Conservation (phyloP, 225 moss, liverwort and hornwort genomes). For the Sphagnum contortum region DNA sequence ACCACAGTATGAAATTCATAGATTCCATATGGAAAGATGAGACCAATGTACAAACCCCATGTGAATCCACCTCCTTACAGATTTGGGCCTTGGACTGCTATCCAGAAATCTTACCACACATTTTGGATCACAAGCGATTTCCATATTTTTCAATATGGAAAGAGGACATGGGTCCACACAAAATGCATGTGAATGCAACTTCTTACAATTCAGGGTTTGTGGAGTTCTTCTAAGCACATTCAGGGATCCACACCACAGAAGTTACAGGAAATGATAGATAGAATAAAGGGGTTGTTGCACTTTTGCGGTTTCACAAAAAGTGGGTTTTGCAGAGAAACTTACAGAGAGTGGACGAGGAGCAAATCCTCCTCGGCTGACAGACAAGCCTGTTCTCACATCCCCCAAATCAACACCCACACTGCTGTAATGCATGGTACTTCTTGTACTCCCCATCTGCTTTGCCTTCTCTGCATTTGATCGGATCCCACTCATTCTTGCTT, state of each 20-base stretch:
- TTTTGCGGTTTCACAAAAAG: too few species aligned
- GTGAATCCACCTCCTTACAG: too few species aligned
- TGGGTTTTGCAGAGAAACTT: slow-evolving; percentile 5
- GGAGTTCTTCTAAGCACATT: neutral
- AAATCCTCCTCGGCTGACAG: slow-evolving; percentile 73
- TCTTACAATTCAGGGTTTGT: neutral
- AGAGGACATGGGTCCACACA: too few species aligned
- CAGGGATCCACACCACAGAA: neutral
- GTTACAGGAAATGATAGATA: neutral
- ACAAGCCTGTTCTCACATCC: slow-evolving; percentile 77
- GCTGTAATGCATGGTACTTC: slow-evolving; percentile 31
- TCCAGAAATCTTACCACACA: too few species aligned
- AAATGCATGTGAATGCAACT: too few species aligned
- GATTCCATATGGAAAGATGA: neutral
- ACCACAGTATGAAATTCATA: neutral
- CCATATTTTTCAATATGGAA: too few species aligned
- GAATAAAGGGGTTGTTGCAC: too few species aligned
- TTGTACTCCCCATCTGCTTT: slow-evolving; percentile 19
- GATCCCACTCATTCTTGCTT: slow-evolving; percentile 35
- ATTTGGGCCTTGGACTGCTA: too few species aligned
- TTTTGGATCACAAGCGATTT: too few species aligned
- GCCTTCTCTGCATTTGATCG: slow-evolving; percentile 67
- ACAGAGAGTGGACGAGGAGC: slow-evolving; percentile 83
- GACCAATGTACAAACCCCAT: neutral
- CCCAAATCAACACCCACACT: slow-evolving; percentile 75